Conservation (phyloP, 2,329 filamentous ascomycete species). For the Coniella lustricola region DNA sequence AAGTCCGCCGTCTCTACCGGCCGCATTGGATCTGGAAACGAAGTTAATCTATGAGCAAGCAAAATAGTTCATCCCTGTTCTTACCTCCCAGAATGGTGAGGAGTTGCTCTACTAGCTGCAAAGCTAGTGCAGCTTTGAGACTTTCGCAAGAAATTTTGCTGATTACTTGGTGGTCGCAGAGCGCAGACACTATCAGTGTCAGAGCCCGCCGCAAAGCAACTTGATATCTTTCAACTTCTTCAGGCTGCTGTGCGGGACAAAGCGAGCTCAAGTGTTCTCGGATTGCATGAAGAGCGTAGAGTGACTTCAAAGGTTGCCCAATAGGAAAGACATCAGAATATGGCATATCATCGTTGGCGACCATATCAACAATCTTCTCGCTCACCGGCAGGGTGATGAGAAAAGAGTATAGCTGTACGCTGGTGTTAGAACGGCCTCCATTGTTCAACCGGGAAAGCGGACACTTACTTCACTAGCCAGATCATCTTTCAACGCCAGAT, state of each 20-base stretch:
- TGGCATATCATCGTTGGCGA: conserved; percentile 46
- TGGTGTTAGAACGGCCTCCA: too few species aligned
- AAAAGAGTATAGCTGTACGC: conserved; percentile 58
- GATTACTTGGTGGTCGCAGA: conserved; percentile 50
- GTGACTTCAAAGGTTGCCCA: conserved; percentile 62
- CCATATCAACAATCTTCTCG: conserved; percentile 50
- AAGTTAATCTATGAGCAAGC: not conserved
- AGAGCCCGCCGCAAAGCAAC: conserved; percentile 39
- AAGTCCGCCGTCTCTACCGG: conserved; percentile 15
- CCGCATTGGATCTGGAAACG: conserved; percentile 12
- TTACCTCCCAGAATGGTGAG: conserved; percentile 48
- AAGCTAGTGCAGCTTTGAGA: conserved; percentile 42
- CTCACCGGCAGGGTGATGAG: conserved; percentile 64
- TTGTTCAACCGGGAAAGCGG: not conserved
- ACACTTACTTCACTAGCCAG: conserved; percentile 60
- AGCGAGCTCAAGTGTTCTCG: conserved; percentile 49
- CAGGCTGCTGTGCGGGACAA: conserved; percentile 16
- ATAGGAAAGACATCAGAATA: conserved; percentile 60
- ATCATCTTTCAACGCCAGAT: conserved; percentile 66
- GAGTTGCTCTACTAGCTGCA: conserved; percentile 51
- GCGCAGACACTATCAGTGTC: conserved; percentile 50
- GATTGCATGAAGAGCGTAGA: conserved; percentile 66
- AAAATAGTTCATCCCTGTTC: conserved; percentile 4
- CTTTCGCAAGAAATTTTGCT: conserved; percentile 35
- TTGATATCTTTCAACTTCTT: conserved; percentile 20